These are phyloP conservation scores for Scortechinia acanthostroma DNA, from an alignment of 2,329 filamentous ascomycete species.

Conservation along the genomic window DNA sequence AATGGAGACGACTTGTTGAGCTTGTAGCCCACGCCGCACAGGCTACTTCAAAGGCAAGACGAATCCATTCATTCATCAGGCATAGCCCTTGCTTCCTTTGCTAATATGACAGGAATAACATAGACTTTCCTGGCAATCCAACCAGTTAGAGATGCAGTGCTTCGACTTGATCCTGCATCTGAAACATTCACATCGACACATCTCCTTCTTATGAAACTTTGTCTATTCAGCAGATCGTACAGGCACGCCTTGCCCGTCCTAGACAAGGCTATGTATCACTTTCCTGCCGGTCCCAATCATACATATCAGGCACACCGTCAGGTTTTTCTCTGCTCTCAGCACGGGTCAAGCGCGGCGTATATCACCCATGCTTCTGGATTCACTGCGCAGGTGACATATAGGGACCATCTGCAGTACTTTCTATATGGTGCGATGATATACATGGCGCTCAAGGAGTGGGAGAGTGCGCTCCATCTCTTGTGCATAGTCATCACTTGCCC, in stretches of 20 bases:
- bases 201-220: conserved; percentile 13
- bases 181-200: conserved; percentile 14
- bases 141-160: conserved; percentile 12
- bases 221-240: conserved; percentile 12
- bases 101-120: too few relatives aligned
- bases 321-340: neutral
- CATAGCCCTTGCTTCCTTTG: conserved; percentile 4
- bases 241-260: neutral
- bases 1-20: neutral
- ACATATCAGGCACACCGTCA: neutral
- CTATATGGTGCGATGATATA: conserved; percentile 16
- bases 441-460: conserved; percentile 16
- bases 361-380: conserved; percentile 8
- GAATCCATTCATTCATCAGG: neutral
- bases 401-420: conserved; percentile 14
- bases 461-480: conserved; percentile 13
- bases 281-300: neutral
- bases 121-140: conserved; percentile 2
- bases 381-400: conserved; percentile 10
- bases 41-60: neutral
- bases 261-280: neutral
- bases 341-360: neutral
- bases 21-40: neutral
- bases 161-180: conserved; percentile 12
- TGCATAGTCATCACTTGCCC: conserved; percentile 9